phyloP scores from a whole-genome alignment of 2,329 filamentous ascomycete species.

The Emmonsia crescens region DNA sequence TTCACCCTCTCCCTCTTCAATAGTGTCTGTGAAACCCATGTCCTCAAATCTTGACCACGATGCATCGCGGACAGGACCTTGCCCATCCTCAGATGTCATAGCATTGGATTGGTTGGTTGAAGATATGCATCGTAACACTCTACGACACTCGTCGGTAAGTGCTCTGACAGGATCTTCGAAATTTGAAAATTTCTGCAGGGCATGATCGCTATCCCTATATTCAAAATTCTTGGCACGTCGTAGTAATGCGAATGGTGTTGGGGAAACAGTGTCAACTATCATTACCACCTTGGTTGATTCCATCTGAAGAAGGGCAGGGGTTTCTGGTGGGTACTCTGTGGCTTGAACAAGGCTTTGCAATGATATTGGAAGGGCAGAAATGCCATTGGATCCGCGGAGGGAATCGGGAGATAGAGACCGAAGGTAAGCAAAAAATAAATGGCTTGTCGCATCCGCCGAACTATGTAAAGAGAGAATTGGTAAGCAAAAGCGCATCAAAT shows the following conservation, averaged over 20 bases:
- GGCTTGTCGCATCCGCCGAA: conserved; percentile 88
- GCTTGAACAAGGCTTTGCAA: conserved; percentile 83
- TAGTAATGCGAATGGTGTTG: conserved; percentile 82
- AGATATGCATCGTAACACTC: conserved; percentile 81
- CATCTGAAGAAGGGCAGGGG: conserved; percentile 64
- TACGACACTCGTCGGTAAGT: conserved; percentile 83
- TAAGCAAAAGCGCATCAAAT: conserved; percentile 4
- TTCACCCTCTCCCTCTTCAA: conserved; percentile 61
- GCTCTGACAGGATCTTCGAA: conserved; percentile 83
- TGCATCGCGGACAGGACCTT: conserved; percentile 65
- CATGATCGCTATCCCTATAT: conserved; percentile 77
- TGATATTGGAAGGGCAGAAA: conserved; percentile 78
- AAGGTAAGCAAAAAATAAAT: conserved; percentile 95
- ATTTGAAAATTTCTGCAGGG: conserved; percentile 74
- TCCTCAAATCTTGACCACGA: conserved; percentile 97
- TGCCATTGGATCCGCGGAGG: conserved; percentile 57
- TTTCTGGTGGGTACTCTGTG: conserved; percentile 84
- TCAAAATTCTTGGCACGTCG: conserved; percentile 90
- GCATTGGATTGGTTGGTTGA: conserved; percentile 75
- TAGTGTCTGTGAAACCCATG: conserved; percentile 69
- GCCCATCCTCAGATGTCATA: conserved; percentile 54
- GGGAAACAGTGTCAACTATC: conserved; percentile 91
- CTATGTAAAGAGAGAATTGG: conserved; percentile 34
- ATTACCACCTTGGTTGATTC: conserved; percentile 84
- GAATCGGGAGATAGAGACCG: conserved; percentile 77